Percentiles rank a stretch among this genome's conserved stretches.
phyloP scores from a whole-genome alignment of 108 stramenopile species.

The Fragilaria crotonensis region DNA sequence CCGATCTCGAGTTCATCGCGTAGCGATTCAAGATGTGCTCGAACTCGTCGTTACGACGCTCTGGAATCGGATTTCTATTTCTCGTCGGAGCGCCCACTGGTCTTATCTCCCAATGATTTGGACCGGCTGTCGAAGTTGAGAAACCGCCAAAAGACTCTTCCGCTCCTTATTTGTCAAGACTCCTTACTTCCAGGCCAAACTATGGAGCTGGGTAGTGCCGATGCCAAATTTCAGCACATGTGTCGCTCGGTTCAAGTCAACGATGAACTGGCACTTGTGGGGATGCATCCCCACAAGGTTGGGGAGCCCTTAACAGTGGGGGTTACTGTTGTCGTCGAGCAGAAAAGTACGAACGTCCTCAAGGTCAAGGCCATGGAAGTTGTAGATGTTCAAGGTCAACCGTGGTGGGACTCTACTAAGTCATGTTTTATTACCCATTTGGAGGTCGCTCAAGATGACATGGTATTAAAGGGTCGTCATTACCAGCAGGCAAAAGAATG shows the following conservation, averaged over 20 bases:
- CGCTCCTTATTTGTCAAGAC: background rate
- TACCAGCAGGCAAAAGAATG: background rate
- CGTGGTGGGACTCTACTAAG: conserved; percentile 17
- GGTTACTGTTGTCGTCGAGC: background rate
- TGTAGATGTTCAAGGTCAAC: conserved; percentile 18
- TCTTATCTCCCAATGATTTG: background rate
- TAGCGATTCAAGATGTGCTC: too few species aligned
- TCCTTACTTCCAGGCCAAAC: background rate
- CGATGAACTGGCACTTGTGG: conserved; percentile 16
- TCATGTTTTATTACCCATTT: conserved; percentile 27
- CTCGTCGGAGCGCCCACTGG: background rate
- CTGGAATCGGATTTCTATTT: background rate
- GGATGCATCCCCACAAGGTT: conserved; percentile 10
- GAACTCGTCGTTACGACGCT: too few species aligned
- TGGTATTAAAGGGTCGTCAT: conserved; percentile 5
- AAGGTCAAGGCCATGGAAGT: conserved; percentile 4
- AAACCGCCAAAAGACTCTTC: background rate
- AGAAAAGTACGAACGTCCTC: background rate
- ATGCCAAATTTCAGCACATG: conserved; percentile 22
- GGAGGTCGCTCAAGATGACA: conserved; percentile 11
- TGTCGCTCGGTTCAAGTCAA: conserved; percentile 4
- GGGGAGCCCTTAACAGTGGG: conserved; percentile 9
- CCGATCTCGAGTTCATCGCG: too few species aligned
- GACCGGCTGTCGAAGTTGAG: background rate
- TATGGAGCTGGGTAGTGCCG: background rate